These are phyloP conservation scores for Rhodofomes roseus DNA, from an alignment of 1,284 basidiomycete genomes.

Conservation along the genomic window DNA sequence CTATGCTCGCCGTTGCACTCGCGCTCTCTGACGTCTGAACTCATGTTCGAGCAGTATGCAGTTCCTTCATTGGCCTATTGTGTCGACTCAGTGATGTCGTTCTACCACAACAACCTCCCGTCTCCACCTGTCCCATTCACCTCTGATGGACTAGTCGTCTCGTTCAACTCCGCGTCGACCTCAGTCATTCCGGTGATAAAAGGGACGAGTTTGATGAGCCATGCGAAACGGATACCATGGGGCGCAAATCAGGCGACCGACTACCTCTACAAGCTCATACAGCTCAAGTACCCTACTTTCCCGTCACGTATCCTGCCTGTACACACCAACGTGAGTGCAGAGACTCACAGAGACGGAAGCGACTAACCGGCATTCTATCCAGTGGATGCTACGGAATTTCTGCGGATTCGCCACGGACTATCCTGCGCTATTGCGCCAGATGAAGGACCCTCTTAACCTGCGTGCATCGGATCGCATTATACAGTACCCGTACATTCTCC, in stretches of 20 bases:
- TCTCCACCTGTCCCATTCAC: slow-evolving; percentile 35
- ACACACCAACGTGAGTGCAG: slow-evolving; percentile 49
- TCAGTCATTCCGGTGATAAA: slow-evolving; percentile 83
- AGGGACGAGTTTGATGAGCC: slow-evolving; percentile 78
- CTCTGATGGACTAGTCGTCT: slow-evolving; percentile 77
- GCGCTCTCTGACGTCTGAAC: slow-evolving; percentile 89
- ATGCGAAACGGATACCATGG: slow-evolving; percentile 91
- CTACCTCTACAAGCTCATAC: slow-evolving; percentile 87
- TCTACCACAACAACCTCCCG: slow-evolving; percentile 69
- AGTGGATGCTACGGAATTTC: slow-evolving; percentile 90
- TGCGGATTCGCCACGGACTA: slow-evolving; percentile 88
- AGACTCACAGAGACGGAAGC: neutral
- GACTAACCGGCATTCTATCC: slow-evolving; percentile 1
- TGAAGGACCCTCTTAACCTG: slow-evolving; percentile 64
- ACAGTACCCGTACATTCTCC: slow-evolving; percentile 80
- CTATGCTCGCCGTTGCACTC: slow-evolving; percentile 90
- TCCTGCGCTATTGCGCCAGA: slow-evolving; percentile 55
- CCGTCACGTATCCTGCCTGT: slow-evolving; percentile 53
- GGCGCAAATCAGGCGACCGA: slow-evolving; percentile 89
- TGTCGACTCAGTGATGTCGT: slow-evolving; percentile 91
- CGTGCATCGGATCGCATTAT: slow-evolving; percentile 70
- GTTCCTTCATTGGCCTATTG: slow-evolving; percentile 88
- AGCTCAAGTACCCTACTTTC: slow-evolving; percentile 95
- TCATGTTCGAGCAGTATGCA: slow-evolving; percentile 93
- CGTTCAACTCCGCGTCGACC: slow-evolving; percentile 83